Conservation (phyloP, 2,329 filamentous ascomycete genomes). For the Blastomyces gilchristii region DNA sequence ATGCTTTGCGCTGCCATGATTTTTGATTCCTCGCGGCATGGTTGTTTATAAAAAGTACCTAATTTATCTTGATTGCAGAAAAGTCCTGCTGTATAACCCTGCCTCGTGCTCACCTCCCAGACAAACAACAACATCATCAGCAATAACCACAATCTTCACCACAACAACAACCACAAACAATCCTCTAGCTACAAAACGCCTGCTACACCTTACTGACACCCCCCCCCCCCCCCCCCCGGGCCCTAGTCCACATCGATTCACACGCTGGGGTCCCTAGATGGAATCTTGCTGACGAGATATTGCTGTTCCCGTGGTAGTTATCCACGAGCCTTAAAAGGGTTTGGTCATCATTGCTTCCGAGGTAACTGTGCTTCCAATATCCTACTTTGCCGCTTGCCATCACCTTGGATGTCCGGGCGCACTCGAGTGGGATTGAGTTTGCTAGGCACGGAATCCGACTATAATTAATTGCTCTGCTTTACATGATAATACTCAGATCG, state of each 20-base stretch:
- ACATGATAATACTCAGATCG: neutral
- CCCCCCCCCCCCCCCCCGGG: too few species aligned
- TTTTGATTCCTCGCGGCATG: neutral
- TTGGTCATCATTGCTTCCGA: neutral
- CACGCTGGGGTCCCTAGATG: neutral
- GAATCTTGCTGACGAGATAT: neutral
- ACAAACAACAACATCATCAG: neutral
- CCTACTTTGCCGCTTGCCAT: neutral
- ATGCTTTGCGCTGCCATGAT: neutral
- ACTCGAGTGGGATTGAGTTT: neutral
- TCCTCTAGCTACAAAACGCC: neutral
- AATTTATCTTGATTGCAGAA: neutral
- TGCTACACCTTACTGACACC: too few species aligned
- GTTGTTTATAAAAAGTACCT: neutral
- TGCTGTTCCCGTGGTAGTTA: neutral
- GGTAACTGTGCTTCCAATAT: neutral
- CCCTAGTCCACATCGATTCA: neutral
- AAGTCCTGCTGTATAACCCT: neutral
- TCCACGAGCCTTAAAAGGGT: neutral
- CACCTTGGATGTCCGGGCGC: neutral
- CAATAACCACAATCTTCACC: neutral
- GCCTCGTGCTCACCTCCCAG: neutral
- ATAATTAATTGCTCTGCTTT: neutral
- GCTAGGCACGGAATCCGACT: neutral
- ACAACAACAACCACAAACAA: neutral